Base-by-base conservation (phyloP, 495 filamentous ascomycete genomes). In the Lasiosphaeris hirsuta region DNA sequence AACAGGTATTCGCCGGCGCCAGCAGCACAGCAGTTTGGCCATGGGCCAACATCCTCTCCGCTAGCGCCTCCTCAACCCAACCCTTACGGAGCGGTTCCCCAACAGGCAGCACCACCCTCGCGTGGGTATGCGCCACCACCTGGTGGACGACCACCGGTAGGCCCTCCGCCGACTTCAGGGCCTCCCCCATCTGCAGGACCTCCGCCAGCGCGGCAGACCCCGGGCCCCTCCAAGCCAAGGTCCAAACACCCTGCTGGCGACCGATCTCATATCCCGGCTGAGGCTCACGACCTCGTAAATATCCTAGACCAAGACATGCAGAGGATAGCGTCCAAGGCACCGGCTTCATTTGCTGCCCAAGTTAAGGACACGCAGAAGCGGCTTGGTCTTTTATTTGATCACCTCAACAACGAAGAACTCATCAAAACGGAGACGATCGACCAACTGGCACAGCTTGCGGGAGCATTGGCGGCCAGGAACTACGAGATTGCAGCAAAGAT, bases 321-420 rank as follows among this genome's bases (percentile, higher is more conserved):
- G 64, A 86, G 90, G 30, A 88, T 98, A 53, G 91, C 93, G 57
- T 67, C 82, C 47, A 84, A 86, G 51, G 95, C 95, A 0, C 94
- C 94, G 3, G 73, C 85, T 13, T 79, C 85, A 4, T 97, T 92
- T 77, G 86, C 88, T 64, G 78, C 83, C 18, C 90, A 96, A 68
- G 90, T 97, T 39, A 86, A 88, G 48, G 93, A 98, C 68, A 94
- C 91, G 4, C 90, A 96, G 67, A 95, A 95, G 72, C 82, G 93
- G 42, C 78, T 98, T 55, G 88, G 86, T 60, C 86, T 96, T 51
- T 81, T 98, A 9, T 98, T 96, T 73, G 92, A 97, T 65, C 91
- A 96, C 71, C 78, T 98, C 49, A 97, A 97, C 78, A 97, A 97
- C 65, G 88, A 90, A 65, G 90, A 96, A 57, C 75, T 98, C 19